Base-by-base conservation (phyloP, 257 asterid species). In the Orobanche coerulescens region DNA sequence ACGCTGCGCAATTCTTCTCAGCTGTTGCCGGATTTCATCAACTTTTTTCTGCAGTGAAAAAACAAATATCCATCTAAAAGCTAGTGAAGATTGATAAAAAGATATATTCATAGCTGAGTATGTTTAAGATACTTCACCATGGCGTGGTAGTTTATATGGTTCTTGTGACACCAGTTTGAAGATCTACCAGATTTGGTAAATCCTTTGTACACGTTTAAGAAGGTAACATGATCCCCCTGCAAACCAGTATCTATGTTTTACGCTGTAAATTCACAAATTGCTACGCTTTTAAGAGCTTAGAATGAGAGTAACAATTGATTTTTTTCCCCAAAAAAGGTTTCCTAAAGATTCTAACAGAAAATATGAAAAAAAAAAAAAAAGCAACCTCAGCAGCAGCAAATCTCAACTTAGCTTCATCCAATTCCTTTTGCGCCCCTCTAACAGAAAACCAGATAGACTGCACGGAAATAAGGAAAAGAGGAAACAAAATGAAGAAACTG, bases 221-320 rank as follows among this genome's bases (percentile, higher is more conserved):
- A 93, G 50, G 97, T 83, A 30, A 88, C 83, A 69, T 86, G 96
- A 61, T 93, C 98, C 62, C 98, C 98, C 98, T 93, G 86, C 76
- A 81, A 51, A 58, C 44, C 44, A 68, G 59, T 59, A 52, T 58
- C 65, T 11, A 9, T 9, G 37, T 24, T 52, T 3, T 31, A 52
- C 13, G 22, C 47, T 28, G 49, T 19, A 31, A 42, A 61, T 9
- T 46, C 14, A 13, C 28, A 53, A 59, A 46, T 51, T 61, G 44
- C 55, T 23, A 34, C 19, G 59, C 57, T 61, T 51, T 57, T 25
- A 46, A 30, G 40, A 65, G 20, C 66, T 40, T 62, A 33, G 12
- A 28, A n/a, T 60, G 49, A 20, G 30, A 20, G 30, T n/a, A 42
- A 4, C 18, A 30, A 42, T 42, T 4, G 49, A 42, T 14, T 42